phyloP scores from a whole-genome alignment of 192 early-diverging fungal genomes.

The Rhizophagus clarus region DNA sequence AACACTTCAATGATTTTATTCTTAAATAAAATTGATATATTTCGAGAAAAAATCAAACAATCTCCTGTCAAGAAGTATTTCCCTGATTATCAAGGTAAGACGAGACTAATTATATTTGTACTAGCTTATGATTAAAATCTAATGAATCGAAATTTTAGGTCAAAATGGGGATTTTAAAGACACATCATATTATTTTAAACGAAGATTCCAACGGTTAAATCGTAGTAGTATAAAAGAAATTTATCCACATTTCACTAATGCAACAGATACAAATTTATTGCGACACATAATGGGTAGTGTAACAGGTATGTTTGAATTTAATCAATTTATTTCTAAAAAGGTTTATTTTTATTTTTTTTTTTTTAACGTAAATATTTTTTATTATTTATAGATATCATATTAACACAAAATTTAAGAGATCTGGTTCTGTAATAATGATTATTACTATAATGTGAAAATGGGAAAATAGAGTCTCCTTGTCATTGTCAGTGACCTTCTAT shows the following conservation, averaged over 20 bases:
- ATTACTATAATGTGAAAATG: not conserved
- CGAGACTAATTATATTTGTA: too few relatives aligned
- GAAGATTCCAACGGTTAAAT: constrained; percentile 79
- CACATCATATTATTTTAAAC: constrained; percentile 74
- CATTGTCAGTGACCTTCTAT: too few relatives aligned
- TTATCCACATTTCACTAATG: constrained; percentile 87
- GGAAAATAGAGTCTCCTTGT: too few relatives aligned
- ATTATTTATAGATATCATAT: constrained; percentile 4
- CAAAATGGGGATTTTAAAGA: constrained; percentile 63
- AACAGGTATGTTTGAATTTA: constrained; percentile 61
- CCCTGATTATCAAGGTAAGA: constrained; percentile 72
- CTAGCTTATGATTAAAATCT: too few relatives aligned
- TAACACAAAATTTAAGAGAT: constrained; percentile 18
- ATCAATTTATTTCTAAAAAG: not conserved
- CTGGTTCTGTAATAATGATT: not conserved
- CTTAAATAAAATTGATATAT: constrained; percentile 98
- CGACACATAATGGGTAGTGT: constrained; percentile 88
- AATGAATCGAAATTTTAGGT: not conserved
- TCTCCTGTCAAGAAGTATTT: constrained; percentile 91
- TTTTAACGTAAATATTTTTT: not conserved
- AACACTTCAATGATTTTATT: constrained; percentile 97
- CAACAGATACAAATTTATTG: constrained; percentile 83
- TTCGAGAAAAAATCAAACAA: constrained; percentile 82
- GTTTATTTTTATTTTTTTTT: not conserved
- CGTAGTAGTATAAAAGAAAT: constrained; percentile 78